These are phyloP conservation scores for Boletus barrowsii DNA, from an alignment of 768 basidiomycete genomes.

Conservation along the genomic window DNA sequence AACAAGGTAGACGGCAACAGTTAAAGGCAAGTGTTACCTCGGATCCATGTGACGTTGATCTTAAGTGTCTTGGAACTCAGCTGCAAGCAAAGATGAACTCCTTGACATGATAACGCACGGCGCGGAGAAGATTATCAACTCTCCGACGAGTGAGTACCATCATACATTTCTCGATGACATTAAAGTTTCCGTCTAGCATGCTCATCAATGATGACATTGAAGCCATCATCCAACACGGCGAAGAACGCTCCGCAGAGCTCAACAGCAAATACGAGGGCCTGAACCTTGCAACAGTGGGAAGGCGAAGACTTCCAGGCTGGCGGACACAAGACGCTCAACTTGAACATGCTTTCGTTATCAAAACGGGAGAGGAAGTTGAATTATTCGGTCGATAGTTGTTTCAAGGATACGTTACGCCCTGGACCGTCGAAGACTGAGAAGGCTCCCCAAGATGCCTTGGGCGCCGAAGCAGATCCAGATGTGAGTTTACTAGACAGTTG, in stretches of 20 bases:
- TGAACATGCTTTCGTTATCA: constrained; percentile 81
- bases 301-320: constrained; percentile 86
- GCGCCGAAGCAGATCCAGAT: constrained; percentile 86
- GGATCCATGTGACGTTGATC: not conserved
- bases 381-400: constrained; percentile 94
- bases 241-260: constrained; percentile 84
- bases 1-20: constrained; percentile 84
- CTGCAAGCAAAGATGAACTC: constrained; percentile 92
- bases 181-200: constrained; percentile 40
- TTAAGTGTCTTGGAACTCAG: constrained; percentile 35
- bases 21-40: constrained; percentile 55
- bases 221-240: constrained; percentile 86
- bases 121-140: constrained; percentile 93
- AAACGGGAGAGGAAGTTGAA: constrained; percentile 94
- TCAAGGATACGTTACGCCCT: constrained; percentile 84
- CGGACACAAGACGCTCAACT: constrained; percentile 68
- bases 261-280: constrained; percentile 91
- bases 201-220: constrained; percentile 90
- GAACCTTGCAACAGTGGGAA: constrained; percentile 93
- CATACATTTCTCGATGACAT: not conserved
- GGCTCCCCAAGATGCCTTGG: constrained; percentile 73
- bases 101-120: constrained; percentile 98
- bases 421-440: constrained; percentile 80
- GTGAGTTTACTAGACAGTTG: constrained; percentile 41
- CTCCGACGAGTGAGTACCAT: constrained; percentile 58